A percentile compares a stretch with the other conserved stretches of the same genome.
phyloP scores from a whole-genome alignment of 352 stramenopile genomes.

The Phytophthora boehmeriae region DNA sequence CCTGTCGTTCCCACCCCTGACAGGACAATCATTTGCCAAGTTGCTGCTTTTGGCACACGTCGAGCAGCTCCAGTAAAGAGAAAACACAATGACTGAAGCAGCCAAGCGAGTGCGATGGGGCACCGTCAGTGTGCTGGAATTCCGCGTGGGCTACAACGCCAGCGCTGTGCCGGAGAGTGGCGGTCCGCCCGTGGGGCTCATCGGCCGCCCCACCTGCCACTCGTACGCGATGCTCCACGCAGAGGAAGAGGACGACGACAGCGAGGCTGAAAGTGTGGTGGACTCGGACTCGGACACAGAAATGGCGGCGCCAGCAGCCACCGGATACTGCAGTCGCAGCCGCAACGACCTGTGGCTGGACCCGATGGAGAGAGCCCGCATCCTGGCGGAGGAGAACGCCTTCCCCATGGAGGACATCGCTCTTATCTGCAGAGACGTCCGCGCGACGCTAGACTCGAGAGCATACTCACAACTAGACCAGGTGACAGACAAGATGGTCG shows the following conservation, averaged over 20 bases:
- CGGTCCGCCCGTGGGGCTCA: conserved; percentile 56
- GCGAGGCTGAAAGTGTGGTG: conserved; percentile 27
- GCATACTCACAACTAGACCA: conserved; percentile 39
- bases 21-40: too few relatives aligned
- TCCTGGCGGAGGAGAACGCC: conserved; percentile 39
- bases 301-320: conserved; percentile 7
- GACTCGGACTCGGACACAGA: conserved; percentile 31
- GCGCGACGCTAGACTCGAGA: conserved; percentile 44
- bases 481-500: conserved; percentile 21
- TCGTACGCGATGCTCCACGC: conserved; percentile 31
- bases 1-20: too few relatives aligned
- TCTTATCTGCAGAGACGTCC: conserved; percentile 52
- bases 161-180: conserved; percentile 50
- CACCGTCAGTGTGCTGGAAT: conserved; percentile 50
- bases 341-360: conserved; percentile 53
- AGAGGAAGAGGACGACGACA: conserved; percentile 26
- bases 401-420: conserved; percentile 51
- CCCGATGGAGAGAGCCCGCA: conserved; percentile 50
- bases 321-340: conserved; percentile 11
- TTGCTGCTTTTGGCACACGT: too few relatives aligned
- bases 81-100: too few relatives aligned
- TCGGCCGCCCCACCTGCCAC: conserved; percentile 40
- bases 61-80: too few relatives aligned
- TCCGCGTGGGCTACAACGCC: conserved; percentile 56
- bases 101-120: conserved; percentile 51